These are phyloP conservation scores for Trichosporon sp. DNA, from an alignment of 1,284 basidiomycete species.

Conservation along the genomic window DNA sequence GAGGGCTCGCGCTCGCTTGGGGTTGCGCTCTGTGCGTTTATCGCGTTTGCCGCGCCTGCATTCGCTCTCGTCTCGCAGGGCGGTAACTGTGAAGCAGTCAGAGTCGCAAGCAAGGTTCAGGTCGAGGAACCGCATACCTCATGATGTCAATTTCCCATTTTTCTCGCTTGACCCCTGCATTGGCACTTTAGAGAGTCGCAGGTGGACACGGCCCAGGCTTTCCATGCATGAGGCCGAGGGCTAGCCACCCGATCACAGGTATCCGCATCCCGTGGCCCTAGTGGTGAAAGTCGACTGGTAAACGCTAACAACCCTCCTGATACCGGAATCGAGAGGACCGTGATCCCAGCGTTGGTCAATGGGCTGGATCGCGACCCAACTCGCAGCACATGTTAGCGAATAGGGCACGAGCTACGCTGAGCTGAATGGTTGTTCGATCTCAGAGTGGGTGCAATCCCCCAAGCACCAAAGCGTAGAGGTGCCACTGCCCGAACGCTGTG, in stretches of 20 bases:
- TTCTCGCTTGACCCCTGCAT: neutral
- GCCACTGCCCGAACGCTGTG: too few relatives aligned
- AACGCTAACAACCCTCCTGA: neutral
- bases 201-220: neutral
- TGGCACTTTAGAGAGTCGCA: neutral
- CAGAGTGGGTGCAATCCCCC: neutral
- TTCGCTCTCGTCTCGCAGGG: too few relatives aligned
- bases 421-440: neutral
- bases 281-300: neutral
- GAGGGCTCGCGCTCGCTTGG: neutral
- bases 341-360: neutral
- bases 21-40: neutral
- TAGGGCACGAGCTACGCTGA: neutral
- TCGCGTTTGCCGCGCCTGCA: too few relatives aligned
- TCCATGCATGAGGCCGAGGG: too few relatives aligned
- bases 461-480: neutral
- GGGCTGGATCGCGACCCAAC: neutral
- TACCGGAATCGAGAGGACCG: neutral
- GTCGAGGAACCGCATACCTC: constrained; percentile 11
- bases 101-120: neutral
- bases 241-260: neutral
- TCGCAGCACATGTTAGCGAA: neutral
- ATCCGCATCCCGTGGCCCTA: neutral
- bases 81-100: neutral
- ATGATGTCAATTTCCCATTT: constrained; percentile 9